Evolutionary conservation across 106 monocot species (phyloP), one percentile per base, ranked within the genome.

Genomic region (Triglochin maritima): DNA sequence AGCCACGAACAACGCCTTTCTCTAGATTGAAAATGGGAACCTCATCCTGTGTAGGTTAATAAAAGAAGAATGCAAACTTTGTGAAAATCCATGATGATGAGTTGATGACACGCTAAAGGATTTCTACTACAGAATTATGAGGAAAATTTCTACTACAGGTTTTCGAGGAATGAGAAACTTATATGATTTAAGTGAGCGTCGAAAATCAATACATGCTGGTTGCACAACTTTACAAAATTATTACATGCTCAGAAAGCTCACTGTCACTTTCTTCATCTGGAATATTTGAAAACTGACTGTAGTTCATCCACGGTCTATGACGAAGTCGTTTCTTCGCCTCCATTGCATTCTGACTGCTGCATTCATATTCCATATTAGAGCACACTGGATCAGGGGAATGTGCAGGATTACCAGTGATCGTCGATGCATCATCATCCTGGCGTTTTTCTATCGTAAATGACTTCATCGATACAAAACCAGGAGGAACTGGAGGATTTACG

Each of bases 1-100:
- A 89, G 45, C 89, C 93, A 65, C 84, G 80, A 72, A 86, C n/a
- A 70, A 86, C 86, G 17, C 89, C 89, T 86, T 82, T 80, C 15
- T 83, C 83, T 65, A 89, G 59, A 48, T 49, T 63, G 17, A 55
- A 43, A 52, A 15, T 52, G 44, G 74, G 68, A 68, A 66, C 69
- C 1, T 11, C 47, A 71, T 71, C 62, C 90, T 87, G 64, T 53
- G 17, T 58, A 17, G 16, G 6, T 59, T 52, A 8, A 52, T 52
- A 2, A 59, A 14, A 59, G 10, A 14, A 17, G 14, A 3, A 14
- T 14, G n/a, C 6, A 59, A 13, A 59, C 10, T 17, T 6, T 13
- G 5, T 59, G 6, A 59, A 14, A 13, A 59, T 6, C 6, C 10
- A 59, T 14, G 17, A 59, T 5, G 16, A 13, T 17, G 10, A 13